Evolutionary conservation across 1,139 yeast genomes (phyloP).

Genomic region (Suhomyces coccinellae): DNA sequence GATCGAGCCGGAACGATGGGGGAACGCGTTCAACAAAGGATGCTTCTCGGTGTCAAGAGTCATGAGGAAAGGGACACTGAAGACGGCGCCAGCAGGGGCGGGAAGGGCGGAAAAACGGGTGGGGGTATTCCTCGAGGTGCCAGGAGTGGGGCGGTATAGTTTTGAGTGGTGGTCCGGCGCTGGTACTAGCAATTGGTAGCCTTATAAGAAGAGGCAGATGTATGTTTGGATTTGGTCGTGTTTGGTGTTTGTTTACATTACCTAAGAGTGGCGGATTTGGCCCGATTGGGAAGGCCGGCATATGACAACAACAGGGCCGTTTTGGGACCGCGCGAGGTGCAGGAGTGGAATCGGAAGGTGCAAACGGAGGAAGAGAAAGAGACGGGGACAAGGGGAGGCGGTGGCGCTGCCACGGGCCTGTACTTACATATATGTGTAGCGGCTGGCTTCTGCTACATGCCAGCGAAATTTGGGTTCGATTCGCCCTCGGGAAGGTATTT

Average conservation of each 20-base stretch:
- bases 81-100: background rate
- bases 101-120: background rate
- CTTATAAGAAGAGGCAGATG: constrained; percentile 6
- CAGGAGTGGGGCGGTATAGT: too few species aligned
- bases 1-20: constrained; percentile 3
- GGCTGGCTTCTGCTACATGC: background rate
- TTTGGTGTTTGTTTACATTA: constrained; percentile 13
- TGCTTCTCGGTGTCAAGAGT: constrained; percentile 7
- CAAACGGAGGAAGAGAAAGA: background rate
- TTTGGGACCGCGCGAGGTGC: background rate
- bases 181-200: constrained; percentile 2
- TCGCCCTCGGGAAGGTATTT: background rate
- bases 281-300: constrained; percentile 9
- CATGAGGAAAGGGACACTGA: background rate
- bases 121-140: background rate
- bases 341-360: background rate
- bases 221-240: constrained; percentile 13
- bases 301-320: constrained; percentile 1
- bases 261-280: constrained; percentile 1
- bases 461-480: background rate
- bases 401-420: too few species aligned
- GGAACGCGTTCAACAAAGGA: constrained; percentile 8
- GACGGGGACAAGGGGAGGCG: background rate
- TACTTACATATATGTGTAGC: too few species aligned
- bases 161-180: background rate